These are phyloP conservation scores for Fusarium foetens DNA, from an alignment of 2,329 filamentous ascomycete genomes.

Conservation along the genomic window DNA sequence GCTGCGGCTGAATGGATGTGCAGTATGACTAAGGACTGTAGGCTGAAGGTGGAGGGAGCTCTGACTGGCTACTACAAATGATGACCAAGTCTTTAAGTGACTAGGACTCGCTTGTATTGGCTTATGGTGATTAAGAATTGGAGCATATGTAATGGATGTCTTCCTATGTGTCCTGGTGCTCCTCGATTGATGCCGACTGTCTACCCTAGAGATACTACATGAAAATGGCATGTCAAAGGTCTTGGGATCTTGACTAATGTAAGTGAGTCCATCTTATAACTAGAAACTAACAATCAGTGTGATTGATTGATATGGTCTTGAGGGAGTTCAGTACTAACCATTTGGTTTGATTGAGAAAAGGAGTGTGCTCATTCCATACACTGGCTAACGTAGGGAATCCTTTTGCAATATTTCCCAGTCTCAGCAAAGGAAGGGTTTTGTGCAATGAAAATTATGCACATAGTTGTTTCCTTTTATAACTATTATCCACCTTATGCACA, in stretches of 20 bases:
- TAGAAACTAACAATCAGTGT: neutral
- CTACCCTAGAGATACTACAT: neutral
- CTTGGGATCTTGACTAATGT: neutral
- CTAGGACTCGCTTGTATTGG: neutral
- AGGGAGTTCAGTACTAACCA: neutral
- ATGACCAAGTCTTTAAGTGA: neutral
- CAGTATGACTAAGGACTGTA: neutral
- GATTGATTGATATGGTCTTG: too few relatives aligned
- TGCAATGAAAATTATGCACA: neutral
- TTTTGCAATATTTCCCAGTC: neutral
- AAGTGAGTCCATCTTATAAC: neutral
- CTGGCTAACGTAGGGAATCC: neutral
- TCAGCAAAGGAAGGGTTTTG: neutral
- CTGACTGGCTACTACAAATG: neutral
- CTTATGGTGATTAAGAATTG: neutral
- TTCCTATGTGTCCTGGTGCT: neutral
- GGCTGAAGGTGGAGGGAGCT: neutral
- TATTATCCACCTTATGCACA: neutral
- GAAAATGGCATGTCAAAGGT: neutral
- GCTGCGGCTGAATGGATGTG: neutral
- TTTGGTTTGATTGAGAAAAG: neutral
- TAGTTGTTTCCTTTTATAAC: fast-evolving
- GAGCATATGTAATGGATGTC: neutral
- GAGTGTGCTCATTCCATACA: neutral
- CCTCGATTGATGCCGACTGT: neutral